phyloP scores from a whole-genome alignment of 2,329 filamentous ascomycete genomes.

The Cadophora sp. region DNA sequence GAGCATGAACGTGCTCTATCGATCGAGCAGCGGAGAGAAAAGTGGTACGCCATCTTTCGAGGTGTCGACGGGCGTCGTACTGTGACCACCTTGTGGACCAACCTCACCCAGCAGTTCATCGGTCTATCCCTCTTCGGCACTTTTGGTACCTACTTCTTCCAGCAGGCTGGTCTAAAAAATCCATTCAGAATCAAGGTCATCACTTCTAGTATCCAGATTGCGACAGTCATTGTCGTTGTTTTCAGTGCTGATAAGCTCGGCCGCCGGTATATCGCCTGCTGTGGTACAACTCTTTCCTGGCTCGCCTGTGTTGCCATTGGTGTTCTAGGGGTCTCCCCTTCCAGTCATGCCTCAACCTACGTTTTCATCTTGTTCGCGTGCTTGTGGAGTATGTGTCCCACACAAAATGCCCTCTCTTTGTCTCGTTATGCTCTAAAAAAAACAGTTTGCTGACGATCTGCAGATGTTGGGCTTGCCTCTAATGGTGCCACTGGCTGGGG shows the following conservation, averaged over 20 bases:
- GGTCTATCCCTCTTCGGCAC: slow-evolving; percentile 36
- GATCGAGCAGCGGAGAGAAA: slow-evolving; percentile 36
- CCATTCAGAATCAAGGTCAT: slow-evolving; percentile 32
- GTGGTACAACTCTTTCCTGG: slow-evolving; percentile 23
- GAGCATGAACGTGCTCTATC: not conserved
- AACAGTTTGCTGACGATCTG: not conserved
- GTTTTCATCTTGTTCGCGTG: not conserved
- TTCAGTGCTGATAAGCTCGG: slow-evolving; percentile 21
- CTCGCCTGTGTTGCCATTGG: slow-evolving; percentile 25
- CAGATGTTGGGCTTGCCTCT: not conserved
- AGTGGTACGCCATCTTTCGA: slow-evolving; percentile 44
- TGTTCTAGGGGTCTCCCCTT: slow-evolving; percentile 23
- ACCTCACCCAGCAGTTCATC: slow-evolving; percentile 35
- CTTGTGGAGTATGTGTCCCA: not conserved
- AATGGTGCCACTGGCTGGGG: not conserved
- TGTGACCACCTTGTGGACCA: not conserved
- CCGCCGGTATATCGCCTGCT: slow-evolving; percentile 23
- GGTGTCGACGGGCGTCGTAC: slow-evolving; percentile 34
- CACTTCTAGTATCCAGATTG: slow-evolving; percentile 21
- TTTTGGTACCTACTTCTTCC: slow-evolving; percentile 38
- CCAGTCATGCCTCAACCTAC: not conserved
- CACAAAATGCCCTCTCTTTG: not conserved
- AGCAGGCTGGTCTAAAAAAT: slow-evolving; percentile 36
- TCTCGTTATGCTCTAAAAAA: not conserved
- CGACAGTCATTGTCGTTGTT: slow-evolving; percentile 25